phyloP scores from a whole-genome alignment of 1,139 yeast species.

The Suhomyces bolitotheri region DNA sequence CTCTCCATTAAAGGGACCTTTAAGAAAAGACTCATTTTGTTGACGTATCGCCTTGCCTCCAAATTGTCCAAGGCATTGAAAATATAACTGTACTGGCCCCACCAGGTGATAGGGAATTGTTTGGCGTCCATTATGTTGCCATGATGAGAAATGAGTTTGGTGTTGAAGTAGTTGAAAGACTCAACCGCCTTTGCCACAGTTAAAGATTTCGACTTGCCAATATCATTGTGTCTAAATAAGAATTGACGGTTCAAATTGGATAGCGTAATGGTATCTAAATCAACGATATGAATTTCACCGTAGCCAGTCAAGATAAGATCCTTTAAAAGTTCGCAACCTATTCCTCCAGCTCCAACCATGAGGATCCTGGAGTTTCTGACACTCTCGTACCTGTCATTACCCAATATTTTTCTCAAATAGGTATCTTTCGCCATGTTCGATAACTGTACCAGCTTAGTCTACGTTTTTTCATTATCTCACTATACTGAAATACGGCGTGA shows the following conservation, averaged over 20 bases:
- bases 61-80: slow-evolving; percentile 93
- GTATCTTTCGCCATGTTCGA: slow-evolving; percentile 44
- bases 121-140: slow-evolving; percentile 83
- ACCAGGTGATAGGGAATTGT: slow-evolving; percentile 77
- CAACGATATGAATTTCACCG: slow-evolving; percentile 89
- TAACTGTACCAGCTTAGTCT: not conserved
- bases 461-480: not conserved
- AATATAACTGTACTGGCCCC: slow-evolving; percentile 70
- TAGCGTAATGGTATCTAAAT: slow-evolving; percentile 89
- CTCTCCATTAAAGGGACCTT: slow-evolving; percentile 82
- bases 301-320: slow-evolving; percentile 81
- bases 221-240: slow-evolving; percentile 80
- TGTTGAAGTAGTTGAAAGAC: slow-evolving; percentile 64
- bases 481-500: not conserved
- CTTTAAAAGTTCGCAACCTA: slow-evolving; percentile 92
- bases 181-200: slow-evolving; percentile 84
- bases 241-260: slow-evolving; percentile 93
- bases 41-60: slow-evolving; percentile 90
- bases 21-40: slow-evolving; percentile 73
- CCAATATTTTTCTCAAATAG: slow-evolving; percentile 46
- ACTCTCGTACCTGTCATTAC: slow-evolving; percentile 32
- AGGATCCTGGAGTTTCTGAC: slow-evolving; percentile 59
- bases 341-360: slow-evolving; percentile 99
- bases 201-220: slow-evolving; percentile 78
- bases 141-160: slow-evolving; percentile 77